Conservation (phyloP, 208 protist species). For the Angomonas deanei region DNA sequence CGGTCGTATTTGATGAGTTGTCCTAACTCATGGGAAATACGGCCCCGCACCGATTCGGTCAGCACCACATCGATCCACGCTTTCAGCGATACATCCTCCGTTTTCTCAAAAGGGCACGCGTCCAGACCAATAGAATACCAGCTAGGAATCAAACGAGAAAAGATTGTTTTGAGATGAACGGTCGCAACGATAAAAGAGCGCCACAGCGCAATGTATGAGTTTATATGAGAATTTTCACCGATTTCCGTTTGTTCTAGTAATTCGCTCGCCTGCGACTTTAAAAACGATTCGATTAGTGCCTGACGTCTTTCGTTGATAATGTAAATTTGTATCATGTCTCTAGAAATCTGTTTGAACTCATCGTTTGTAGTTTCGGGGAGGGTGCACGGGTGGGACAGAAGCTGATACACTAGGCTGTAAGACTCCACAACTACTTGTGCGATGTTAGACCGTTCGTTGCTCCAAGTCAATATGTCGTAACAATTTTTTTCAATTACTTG, state of each 20-base stretch:
- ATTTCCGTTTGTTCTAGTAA: too few species aligned
- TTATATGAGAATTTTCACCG: neutral
- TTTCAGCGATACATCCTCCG: slow-evolving; percentile 28
- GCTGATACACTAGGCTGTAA: slow-evolving; percentile 40
- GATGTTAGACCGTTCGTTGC: slow-evolving; percentile 10
- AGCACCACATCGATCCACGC: slow-evolving; percentile 30
- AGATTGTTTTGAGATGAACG: slow-evolving; percentile 37
- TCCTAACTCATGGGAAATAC: slow-evolving; percentile 18
- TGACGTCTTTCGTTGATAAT: neutral
- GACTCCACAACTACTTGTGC: slow-evolving; percentile 23
- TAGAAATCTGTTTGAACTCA: neutral
- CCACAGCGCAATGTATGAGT: slow-evolving; percentile 31
- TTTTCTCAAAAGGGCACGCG: slow-evolving; percentile 25
- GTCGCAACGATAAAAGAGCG: slow-evolving; percentile 29
- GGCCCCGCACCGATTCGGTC: slow-evolving; percentile 3
- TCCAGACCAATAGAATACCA: slow-evolving; percentile 22
- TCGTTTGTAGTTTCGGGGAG: neutral
- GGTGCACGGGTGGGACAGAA: slow-evolving; percentile 33
- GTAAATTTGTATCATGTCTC: slow-evolving; percentile 3
- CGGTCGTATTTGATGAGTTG: slow-evolving; percentile 18
- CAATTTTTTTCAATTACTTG: slow-evolving; percentile 23
- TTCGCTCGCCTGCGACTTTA: neutral
- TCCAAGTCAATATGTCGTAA: slow-evolving; percentile 25
- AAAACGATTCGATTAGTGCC: neutral
- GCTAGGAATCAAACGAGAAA: slow-evolving; percentile 28